Percentiles rank a stretch among this genome's conserved stretches.
These are phyloP conservation scores for Camelina neglecta DNA, from an alignment of 345 rosid genomes.

Conservation along the genomic window DNA sequence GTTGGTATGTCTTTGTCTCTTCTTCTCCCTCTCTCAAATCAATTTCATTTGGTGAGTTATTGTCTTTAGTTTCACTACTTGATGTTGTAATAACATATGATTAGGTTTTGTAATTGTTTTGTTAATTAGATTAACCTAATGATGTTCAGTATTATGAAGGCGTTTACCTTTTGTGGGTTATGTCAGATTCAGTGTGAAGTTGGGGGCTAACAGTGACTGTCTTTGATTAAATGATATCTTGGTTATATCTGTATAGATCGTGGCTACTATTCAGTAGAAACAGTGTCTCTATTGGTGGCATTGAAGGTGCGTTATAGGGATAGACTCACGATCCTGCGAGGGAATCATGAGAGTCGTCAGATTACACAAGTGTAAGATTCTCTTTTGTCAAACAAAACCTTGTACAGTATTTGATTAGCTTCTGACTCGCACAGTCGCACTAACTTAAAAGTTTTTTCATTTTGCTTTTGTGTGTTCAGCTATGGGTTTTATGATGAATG, in stretches of 20 bases:
- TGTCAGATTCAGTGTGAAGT: background rate
- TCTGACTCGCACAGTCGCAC: background rate
- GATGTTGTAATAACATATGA: background rate
- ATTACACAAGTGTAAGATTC: conserved; percentile 47
- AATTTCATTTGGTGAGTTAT: background rate
- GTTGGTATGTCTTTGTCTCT: conserved; percentile 66
- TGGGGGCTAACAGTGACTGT: conserved; percentile 14
- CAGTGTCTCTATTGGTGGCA: conserved; percentile 47
- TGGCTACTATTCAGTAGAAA: conserved; percentile 49
- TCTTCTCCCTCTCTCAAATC: background rate
- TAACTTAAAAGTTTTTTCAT: background rate
- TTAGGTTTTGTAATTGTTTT: conserved; percentile 5
- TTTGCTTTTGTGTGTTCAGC: conserved; percentile 17
- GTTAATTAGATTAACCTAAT: background rate
- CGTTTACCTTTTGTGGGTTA: background rate
- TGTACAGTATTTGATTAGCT: background rate
- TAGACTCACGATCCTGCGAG: conserved; percentile 46
- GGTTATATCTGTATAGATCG: conserved; percentile 47
- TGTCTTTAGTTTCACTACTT: conserved; percentile 10
- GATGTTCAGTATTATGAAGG: background rate
- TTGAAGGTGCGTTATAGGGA: conserved; percentile 48
- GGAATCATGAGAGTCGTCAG: conserved; percentile 52
- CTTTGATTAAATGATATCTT: conserved; percentile 17
- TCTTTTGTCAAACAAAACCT: background rate
- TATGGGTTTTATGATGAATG: conserved; percentile 51